Conservation (phyloP, 441 rosid genomes). For the Dalechampia spathulata region DNA sequence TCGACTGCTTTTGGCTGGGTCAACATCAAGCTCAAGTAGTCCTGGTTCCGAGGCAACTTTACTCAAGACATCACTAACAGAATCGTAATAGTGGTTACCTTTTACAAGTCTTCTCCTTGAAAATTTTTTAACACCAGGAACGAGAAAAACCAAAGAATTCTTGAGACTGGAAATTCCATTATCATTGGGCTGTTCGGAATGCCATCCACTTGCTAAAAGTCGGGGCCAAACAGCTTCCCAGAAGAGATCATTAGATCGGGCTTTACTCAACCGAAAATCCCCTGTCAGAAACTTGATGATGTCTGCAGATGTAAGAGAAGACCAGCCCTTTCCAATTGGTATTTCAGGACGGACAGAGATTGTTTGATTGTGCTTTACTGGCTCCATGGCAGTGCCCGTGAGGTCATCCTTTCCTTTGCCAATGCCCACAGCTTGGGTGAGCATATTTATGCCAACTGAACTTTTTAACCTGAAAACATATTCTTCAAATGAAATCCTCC, state of each 20-base stretch:
- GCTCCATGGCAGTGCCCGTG: conserved; percentile 35
- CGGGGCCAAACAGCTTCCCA: conserved; percentile 79
- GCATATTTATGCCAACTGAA: conserved; percentile 33
- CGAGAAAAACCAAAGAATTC: conserved; percentile 62
- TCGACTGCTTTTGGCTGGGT: conserved; percentile 19
- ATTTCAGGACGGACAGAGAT: conserved; percentile 30
- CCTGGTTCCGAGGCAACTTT: conserved; percentile 64
- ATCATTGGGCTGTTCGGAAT: conserved; percentile 49
- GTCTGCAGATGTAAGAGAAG: conserved; percentile 35
- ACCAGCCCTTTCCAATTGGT: conserved; percentile 50
- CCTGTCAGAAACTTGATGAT: conserved; percentile 45
- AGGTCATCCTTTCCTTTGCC: conserved; percentile 66
- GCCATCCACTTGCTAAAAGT: conserved; percentile 63
- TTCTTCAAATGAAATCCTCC: conserved; percentile 53
- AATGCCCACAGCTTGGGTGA: conserved; percentile 61
- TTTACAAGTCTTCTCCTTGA: conserved; percentile 60
- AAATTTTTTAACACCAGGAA: conserved; percentile 59
- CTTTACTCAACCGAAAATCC: conserved; percentile 52
- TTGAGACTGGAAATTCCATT: conserved; percentile 23
- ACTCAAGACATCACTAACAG: conserved; percentile 65
- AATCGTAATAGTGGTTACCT: conserved; percentile 74
- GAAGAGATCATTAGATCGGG: conserved; percentile 52
- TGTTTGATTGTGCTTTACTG: conserved; percentile 23
- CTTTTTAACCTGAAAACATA: conserved; percentile 51
- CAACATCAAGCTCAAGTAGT: conserved; percentile 56